Evolutionary conservation across 192 early-diverging fungal species (phyloP), one percentile per base, ranked within the genome.

Genomic region (Umbelopsis isabellina): DNA sequence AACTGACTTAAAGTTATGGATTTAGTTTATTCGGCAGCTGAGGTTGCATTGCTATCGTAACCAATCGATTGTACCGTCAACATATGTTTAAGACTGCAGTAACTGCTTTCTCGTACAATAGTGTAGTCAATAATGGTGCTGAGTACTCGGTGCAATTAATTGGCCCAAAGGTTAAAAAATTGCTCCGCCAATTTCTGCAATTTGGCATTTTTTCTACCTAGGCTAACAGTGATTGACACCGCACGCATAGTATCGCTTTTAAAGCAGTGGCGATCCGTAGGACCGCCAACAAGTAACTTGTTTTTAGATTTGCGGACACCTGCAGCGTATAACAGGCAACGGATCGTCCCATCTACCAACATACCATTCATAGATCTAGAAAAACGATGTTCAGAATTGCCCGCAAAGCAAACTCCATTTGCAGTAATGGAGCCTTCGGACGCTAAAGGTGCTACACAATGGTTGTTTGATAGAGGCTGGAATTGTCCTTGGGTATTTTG

Each of bases 331-430:
- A 44, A 45, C 18, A 12, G 30, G 21, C 48, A 67, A 6, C 72
- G 71, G 22, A 49, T 83, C n/a, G 48, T 67, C 8, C 72, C 75
- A 21, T 83, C 81, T 18, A 75, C 76, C 23, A 78, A 80, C 44
- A 83, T 83, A 27, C 81, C 81, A 3, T 18, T 65, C 15, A 27
- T 48, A 3, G 67, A 75, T 33, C 41, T 83, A 1, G n/a, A 46
- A 9, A 20, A 66, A 18, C 67, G 76, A 46, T 69, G 66, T 44
- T 74, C 68, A 3, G 79, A 83, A 69, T 65, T 83, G 6, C 81
- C 81, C 11, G 67, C 79, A 50, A 80, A 80, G 37, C 69, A 74
- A 15, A 58, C 41, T 16, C 78, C 79, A 21, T 80, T 83, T 73
- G 75, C 81, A 5, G 45, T 83, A 18, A 33, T 83, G 37, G 76